Evolutionary conservation across 208 protist species (phyloP).

Genomic region (Vickermania ingenoplastis): DNA sequence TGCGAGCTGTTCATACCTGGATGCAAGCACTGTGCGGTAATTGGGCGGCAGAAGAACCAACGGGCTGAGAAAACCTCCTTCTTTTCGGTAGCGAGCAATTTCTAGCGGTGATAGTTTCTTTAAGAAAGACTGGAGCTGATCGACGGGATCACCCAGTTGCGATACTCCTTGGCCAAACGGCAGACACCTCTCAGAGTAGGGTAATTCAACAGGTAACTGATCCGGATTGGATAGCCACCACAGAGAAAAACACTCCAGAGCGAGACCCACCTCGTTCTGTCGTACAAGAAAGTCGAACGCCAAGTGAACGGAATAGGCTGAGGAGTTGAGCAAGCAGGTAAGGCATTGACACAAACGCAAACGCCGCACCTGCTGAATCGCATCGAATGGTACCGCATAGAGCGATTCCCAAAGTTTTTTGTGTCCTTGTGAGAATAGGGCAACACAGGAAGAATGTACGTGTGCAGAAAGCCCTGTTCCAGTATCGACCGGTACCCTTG

Average conservation of each 20-base stretch:
- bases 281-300: neutral
- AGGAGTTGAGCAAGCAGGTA: neutral
- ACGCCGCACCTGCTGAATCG: too few species aligned
- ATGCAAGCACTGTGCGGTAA: neutral
- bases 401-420: too few species aligned
- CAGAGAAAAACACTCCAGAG: neutral
- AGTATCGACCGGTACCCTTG: slow-evolving; percentile 20
- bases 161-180: too few species aligned
- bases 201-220: neutral
- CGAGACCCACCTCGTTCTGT: neutral
- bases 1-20: too few species aligned
- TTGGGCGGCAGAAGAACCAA: neutral
- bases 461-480: slow-evolving; percentile 21
- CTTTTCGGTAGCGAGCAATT: too few species aligned
- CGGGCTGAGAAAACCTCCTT: neutral
- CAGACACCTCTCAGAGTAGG: neutral
- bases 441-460: slow-evolving; percentile 8
- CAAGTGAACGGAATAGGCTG: neutral
- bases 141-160: too few species aligned
- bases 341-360: too few species aligned
- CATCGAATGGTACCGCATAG: too few species aligned
- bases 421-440: too few species aligned
- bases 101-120: too few species aligned
- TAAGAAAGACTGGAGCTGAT: too few species aligned
- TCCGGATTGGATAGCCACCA: neutral